Conservation (phyloP, 2,329 filamentous ascomycete species). For the Botryotinia globosa region DNA sequence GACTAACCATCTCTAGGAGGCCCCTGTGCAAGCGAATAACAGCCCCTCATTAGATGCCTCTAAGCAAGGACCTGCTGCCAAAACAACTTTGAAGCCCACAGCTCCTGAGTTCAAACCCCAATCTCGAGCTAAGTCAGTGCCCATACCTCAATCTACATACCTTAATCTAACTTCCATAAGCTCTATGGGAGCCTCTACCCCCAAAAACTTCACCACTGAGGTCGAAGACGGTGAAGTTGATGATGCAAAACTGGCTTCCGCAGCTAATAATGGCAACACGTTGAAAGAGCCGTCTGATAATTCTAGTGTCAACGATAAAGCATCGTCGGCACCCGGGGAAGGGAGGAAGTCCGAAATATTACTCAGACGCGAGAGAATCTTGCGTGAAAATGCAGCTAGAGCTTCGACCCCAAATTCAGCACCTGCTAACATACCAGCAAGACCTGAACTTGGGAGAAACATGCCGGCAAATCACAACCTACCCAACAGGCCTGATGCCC, state of each 20-base stretch:
- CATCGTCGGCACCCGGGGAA: conserved; percentile 24
- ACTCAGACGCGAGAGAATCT: conserved; percentile 33
- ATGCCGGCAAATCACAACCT: conserved; percentile 29
- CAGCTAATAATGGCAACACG: conserved; percentile 8
- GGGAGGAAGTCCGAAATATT: conserved; percentile 34
- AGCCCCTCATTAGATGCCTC: conserved; percentile 18
- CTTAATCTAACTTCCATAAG: conserved; percentile 39
- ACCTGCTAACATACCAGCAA: conserved; percentile 27
- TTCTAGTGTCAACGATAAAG: conserved; percentile 28
- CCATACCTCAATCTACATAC: not conserved
- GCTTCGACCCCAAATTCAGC: conserved; percentile 25
- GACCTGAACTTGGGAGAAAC: conserved; percentile 30
- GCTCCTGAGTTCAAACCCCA: conserved; percentile 64
- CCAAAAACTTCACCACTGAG: conserved; percentile 42
- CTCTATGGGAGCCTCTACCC: conserved; percentile 37
- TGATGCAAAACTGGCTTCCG: conserved; percentile 47
- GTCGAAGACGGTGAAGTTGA: conserved; percentile 73
- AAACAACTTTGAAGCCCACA: conserved; percentile 53
- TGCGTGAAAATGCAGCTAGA: conserved; percentile 34
- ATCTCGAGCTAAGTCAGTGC: conserved; percentile 37
- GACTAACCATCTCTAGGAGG: conserved; percentile 36
- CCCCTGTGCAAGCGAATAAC: conserved; percentile 22
- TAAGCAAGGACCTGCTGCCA: conserved; percentile 22
- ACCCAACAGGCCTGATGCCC: conserved; percentile 37
- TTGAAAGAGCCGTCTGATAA: conserved; percentile 17